Percentiles rank a stretch among this genome's conserved stretches.
These are phyloP conservation scores for Elaeagnus macrophylla DNA, from an alignment of 306 rosid species.

Conservation along the genomic window DNA sequence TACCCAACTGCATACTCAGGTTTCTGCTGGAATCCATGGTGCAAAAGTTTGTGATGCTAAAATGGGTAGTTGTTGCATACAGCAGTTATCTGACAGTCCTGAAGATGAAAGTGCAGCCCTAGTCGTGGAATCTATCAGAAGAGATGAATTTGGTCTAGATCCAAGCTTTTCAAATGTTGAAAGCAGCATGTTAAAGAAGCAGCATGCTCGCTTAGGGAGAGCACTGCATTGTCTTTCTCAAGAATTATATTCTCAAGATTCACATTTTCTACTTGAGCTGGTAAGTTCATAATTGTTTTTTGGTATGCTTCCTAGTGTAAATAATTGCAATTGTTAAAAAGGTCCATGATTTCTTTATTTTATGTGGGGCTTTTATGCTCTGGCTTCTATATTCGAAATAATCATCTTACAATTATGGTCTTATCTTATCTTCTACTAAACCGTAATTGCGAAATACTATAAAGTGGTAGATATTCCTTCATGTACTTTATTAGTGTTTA, in stretches of 20 bases:
- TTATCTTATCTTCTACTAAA: too few relatives aligned
- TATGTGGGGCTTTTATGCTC: neutral
- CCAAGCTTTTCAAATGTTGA: constrained; percentile 51
- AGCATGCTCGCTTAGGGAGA: constrained; percentile 96
- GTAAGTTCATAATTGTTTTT: constrained; percentile 33
- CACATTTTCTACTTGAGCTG: constrained; percentile 95
- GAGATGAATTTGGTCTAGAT: constrained; percentile 90
- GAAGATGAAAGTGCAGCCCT: constrained; percentile 48
- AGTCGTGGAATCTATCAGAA: constrained; percentile 73
- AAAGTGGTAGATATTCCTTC: too few relatives aligned
- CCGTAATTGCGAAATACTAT: too few relatives aligned
- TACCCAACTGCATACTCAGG: constrained; percentile 20
- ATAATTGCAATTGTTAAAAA: neutral
- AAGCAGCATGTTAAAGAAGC: constrained; percentile 71
- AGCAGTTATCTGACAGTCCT: constrained; percentile 20
- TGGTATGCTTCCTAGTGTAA: neutral
- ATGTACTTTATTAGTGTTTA: too few relatives aligned
- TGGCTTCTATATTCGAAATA: too few relatives aligned
- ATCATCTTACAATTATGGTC: too few relatives aligned
- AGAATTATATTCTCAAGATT: constrained; percentile 93
- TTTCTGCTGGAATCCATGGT: constrained; percentile 13
- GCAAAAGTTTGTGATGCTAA: constrained; percentile 26
- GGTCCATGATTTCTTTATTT: neutral
- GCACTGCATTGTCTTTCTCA: constrained; percentile 98
- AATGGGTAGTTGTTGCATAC: constrained; percentile 18